Conservation (phyloP, 768 basidiomycete genomes). For the Amanita jacksonii region DNA sequence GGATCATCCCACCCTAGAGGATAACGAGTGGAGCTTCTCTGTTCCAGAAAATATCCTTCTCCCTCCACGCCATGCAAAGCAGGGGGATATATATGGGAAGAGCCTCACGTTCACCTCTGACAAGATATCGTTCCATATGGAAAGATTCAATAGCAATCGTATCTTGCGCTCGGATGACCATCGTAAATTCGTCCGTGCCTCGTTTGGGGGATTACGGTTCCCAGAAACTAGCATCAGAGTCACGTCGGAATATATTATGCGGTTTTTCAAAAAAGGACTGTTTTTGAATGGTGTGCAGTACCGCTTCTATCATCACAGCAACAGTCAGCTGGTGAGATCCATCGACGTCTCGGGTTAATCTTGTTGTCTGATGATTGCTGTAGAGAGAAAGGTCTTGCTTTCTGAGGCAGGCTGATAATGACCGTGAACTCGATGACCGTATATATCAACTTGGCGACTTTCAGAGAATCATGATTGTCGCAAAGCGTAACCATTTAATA, state of each 20-base stretch:
- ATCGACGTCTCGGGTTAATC: background rate
- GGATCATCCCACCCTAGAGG: conserved; percentile 34
- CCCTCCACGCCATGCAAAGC: conserved; percentile 18
- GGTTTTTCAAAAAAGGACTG: conserved; percentile 45
- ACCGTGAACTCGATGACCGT: conserved; percentile 46
- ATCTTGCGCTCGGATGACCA: conserved; percentile 49
- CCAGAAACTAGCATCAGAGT: conserved; percentile 38
- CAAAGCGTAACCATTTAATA: conserved; percentile 39
- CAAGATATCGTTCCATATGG: conserved; percentile 40
- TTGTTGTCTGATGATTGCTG: background rate
- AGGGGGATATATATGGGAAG: conserved; percentile 29
- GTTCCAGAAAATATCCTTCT: conserved; percentile 22
- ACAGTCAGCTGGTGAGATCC: conserved; percentile 47
- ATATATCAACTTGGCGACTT: conserved; percentile 63
- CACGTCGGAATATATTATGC: conserved; percentile 44
- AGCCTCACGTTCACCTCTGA: conserved; percentile 40
- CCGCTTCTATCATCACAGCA: conserved; percentile 60
- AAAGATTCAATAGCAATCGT: conserved; percentile 45
- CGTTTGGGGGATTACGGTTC: conserved; percentile 46
- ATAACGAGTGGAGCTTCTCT: conserved; percentile 42
- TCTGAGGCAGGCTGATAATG: conserved; percentile 41
- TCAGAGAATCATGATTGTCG: conserved; percentile 48
- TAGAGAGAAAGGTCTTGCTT: conserved; percentile 59
- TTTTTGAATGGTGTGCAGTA: conserved; percentile 51
- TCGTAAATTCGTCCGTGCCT: conserved; percentile 44